phyloP scores from a whole-genome alignment of 371 early-diverging fungal species.

The Parasitella parasitica region DNA sequence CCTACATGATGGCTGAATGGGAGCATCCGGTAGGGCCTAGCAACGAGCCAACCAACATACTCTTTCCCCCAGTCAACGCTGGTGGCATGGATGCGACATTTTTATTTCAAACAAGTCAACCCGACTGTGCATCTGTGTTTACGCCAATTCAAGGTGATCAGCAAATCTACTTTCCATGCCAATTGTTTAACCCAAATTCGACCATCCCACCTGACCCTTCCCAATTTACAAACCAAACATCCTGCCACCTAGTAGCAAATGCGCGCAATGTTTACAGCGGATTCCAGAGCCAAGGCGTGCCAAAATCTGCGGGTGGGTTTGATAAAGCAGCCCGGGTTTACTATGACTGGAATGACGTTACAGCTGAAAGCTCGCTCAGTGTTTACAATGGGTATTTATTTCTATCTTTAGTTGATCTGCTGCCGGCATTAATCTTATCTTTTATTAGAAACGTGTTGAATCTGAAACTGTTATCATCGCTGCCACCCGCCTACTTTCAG shows the following conservation, averaged over 20 bases:
- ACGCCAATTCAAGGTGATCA: constrained; percentile 38
- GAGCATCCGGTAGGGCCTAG: constrained; percentile 47
- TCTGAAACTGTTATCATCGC: constrained; percentile 29
- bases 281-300: constrained; percentile 37
- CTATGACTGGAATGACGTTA: constrained; percentile 71
- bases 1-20: constrained; percentile 53
- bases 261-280: constrained; percentile 36
- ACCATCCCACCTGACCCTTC: constrained; percentile 43
- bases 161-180: constrained; percentile 73
- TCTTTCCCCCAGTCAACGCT: constrained; percentile 60
- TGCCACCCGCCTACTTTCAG: constrained; percentile 30
- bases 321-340: constrained; percentile 59
- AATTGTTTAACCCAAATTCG: constrained; percentile 50
- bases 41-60: constrained; percentile 44
- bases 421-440: background rate
- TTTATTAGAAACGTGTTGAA: constrained; percentile 39
- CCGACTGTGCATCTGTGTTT: constrained; percentile 58
- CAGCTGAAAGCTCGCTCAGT: constrained; percentile 37
- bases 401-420: background rate
- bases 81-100: constrained; percentile 64
- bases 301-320: constrained; percentile 20
- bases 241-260: constrained; percentile 60
- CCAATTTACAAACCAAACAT: constrained; percentile 50
- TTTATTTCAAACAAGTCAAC: constrained; percentile 52
- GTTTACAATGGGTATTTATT: constrained; percentile 74